Conservation (phyloP, 2,329 filamentous ascomycete genomes). For the Magnaporthiopsis incrustans region DNA sequence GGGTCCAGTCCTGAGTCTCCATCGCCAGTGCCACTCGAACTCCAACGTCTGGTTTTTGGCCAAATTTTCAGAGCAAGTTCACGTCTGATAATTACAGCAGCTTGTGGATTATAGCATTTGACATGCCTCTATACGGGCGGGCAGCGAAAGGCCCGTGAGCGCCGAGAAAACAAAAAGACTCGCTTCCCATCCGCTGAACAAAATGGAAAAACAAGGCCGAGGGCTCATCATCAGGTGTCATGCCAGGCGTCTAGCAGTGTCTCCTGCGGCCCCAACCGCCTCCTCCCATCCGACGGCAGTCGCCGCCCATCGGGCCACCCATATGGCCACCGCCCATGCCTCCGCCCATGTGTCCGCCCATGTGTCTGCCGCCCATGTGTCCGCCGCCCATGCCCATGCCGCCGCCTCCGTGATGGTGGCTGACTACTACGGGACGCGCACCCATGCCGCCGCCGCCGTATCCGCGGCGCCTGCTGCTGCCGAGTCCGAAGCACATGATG, state of each 20-base stretch:
- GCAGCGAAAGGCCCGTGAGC: too few relatives aligned
- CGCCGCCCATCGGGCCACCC: background rate
- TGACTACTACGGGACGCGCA: slow-evolving; percentile 42
- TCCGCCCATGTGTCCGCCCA: slow-evolving; percentile 2
- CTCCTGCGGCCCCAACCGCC: slow-evolving; percentile 2
- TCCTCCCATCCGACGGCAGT: slow-evolving; percentile 1
- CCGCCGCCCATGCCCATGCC: slow-evolving; percentile 1
- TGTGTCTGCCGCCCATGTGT: background rate
- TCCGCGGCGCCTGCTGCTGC: slow-evolving; percentile 3
- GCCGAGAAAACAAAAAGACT: too few relatives aligned
- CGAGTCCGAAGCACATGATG: slow-evolving; percentile 6
- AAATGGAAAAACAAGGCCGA: too few relatives aligned
- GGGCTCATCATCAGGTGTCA: too few relatives aligned
- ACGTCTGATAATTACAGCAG: too few relatives aligned
- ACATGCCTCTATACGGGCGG: too few relatives aligned
- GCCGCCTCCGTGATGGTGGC: slow-evolving; percentile 2
- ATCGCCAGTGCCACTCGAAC: too few relatives aligned
- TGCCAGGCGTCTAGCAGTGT: background rate
- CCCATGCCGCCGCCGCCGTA: slow-evolving; percentile 41
- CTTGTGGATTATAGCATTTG: too few relatives aligned
- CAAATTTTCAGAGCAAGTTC: too few relatives aligned
- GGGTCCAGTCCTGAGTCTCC: too few relatives aligned
- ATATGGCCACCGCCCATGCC: background rate
- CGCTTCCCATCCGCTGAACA: too few relatives aligned
- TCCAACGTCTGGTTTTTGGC: too few relatives aligned